These are phyloP conservation scores for Pontederia paniculata DNA, from an alignment of 176 grass and related monocot species.

Conservation along the genomic window DNA sequence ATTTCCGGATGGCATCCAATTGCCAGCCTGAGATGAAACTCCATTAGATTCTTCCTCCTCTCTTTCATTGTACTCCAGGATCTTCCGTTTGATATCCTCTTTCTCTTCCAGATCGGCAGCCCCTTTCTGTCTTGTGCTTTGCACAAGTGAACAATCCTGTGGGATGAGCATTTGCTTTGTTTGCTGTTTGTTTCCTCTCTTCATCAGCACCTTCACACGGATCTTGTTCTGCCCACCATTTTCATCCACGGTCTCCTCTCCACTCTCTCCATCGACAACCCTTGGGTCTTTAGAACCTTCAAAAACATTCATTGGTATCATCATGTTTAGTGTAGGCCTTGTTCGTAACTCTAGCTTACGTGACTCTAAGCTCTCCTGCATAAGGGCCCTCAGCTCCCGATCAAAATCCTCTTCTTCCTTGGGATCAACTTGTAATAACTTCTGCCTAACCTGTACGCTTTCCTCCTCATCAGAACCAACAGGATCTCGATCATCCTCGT, in stretches of 20 bases:
- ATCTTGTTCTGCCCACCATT: conserved; percentile 51
- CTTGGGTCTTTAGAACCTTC: conserved; percentile 65
- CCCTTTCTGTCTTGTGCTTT: conserved; percentile 85
- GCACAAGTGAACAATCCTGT: conserved; percentile 71
- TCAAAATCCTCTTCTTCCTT: conserved; percentile 97
- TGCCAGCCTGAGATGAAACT: conserved; percentile 39
- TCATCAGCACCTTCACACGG: conserved; percentile 88
- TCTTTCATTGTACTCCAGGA: conserved; percentile 94
- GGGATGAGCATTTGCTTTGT: conserved; percentile 93
- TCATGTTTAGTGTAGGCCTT: conserved; percentile 82
- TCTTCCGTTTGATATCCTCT: conserved; percentile 68
- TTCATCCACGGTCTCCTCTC: conserved; percentile 93
- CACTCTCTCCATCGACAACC: conserved; percentile 53
- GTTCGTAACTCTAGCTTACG: conserved; percentile 72
- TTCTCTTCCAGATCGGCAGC: conserved; percentile 91
- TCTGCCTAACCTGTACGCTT: conserved; percentile 65
- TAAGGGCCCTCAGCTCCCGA: conserved; percentile 70
- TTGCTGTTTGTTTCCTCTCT: conserved; percentile 93
- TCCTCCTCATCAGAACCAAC: conserved; percentile 89
- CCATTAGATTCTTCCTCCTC: conserved; percentile 85
- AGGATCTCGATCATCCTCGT: conserved; percentile 67
- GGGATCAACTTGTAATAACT: conserved; percentile 67
- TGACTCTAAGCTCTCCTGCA: conserved; percentile 93
- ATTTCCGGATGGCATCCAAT: conserved; percentile 42
- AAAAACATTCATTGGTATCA: conserved; percentile 90